Percentiles rank a stretch among this genome's conserved stretches.
phyloP scores from a whole-genome alignment of 2,329 filamentous ascomycete species.

The Monosporascus ibericus region DNA sequence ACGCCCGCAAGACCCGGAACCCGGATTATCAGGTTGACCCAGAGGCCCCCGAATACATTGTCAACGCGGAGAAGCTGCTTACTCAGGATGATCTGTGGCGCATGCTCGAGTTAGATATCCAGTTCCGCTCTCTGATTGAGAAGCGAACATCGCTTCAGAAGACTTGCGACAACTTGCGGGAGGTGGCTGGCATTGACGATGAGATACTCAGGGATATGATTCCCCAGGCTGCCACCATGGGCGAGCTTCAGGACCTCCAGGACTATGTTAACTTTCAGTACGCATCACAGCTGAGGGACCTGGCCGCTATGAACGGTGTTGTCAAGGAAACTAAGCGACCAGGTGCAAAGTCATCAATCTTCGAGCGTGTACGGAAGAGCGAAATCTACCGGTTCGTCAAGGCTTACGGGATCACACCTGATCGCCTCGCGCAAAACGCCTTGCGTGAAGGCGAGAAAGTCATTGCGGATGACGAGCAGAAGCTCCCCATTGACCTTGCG shows the following conservation, averaged over 20 bases:
- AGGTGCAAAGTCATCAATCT: conserved; percentile 72
- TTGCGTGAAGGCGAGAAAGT: conserved; percentile 71
- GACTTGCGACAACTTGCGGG: conserved; percentile 68
- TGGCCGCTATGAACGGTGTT: conserved; percentile 58
- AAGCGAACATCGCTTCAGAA: conserved; percentile 82
- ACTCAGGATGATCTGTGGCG: conserved; percentile 94
- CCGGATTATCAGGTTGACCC: conserved; percentile 57
- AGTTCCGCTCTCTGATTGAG: conserved; percentile 87
- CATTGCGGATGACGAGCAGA: conserved; percentile 76
- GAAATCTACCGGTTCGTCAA: conserved; percentile 77
- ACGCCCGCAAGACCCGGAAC: conserved; percentile 66
- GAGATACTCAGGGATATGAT: conserved; percentile 75
- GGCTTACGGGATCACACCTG: conserved; percentile 84
- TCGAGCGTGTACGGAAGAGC: conserved; percentile 76
- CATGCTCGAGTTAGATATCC: conserved; percentile 89
- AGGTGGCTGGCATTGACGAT: conserved; percentile 58
- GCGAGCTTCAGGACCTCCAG: conserved; percentile 93
- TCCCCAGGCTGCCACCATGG: conserved; percentile 74
- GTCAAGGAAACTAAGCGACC: conserved; percentile 69
- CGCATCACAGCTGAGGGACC: conserved; percentile 73
- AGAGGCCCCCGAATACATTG: conserved; percentile 65
- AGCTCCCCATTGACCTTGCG: conserved; percentile 79
- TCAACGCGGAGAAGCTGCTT: conserved; percentile 79
- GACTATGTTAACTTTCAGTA: conserved; percentile 97
- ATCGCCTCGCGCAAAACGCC: conserved; percentile 82